These are phyloP conservation scores for Tremella yokohamensis DNA, from an alignment of 768 basidiomycete genomes.

Conservation along the genomic window DNA sequence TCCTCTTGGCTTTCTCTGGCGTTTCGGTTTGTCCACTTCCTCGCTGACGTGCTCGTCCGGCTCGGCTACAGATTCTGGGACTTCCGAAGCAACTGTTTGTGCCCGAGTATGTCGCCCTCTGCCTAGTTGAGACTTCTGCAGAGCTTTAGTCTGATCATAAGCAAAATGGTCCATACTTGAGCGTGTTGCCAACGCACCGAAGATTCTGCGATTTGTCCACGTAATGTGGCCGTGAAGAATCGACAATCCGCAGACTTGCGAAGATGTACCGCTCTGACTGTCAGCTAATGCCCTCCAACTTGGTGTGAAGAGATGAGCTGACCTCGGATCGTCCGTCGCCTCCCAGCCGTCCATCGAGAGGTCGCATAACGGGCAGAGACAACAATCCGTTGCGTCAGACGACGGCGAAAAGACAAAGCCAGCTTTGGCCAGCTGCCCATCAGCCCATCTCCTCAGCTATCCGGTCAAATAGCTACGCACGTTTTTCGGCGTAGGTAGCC, in stretches of 20 bases:
- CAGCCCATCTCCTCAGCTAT: not conserved
- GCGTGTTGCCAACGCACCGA: not conserved
- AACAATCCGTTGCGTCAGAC: conserved; percentile 67
- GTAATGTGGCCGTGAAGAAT: conserved; percentile 52
- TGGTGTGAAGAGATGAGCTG: conserved; percentile 43
- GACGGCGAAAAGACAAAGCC: conserved; percentile 81
- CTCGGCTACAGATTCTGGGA: conserved; percentile 10
- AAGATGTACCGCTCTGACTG: conserved; percentile 62
- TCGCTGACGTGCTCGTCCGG: conserved; percentile 5
- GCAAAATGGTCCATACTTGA: not conserved
- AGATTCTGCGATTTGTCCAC: not conserved
- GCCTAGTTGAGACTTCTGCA: not conserved
- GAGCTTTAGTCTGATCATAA: not conserved
- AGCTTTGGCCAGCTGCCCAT: conserved; percentile 73
- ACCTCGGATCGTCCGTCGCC: conserved; percentile 80
- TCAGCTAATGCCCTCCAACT: not conserved
- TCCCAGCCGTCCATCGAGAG: conserved; percentile 82
- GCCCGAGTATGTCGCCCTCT: not conserved
- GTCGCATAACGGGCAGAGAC: conserved; percentile 79
- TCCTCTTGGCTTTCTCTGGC: not conserved
- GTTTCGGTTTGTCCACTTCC: conserved; percentile 24
- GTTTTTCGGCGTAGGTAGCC: conserved; percentile 41
- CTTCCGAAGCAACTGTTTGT: conserved; percentile 9
- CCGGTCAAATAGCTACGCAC: conserved; percentile 21
- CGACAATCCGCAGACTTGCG: conserved; percentile 61